These are phyloP conservation scores for Debaryomyces coudertii DNA, from an alignment of 1,139 yeast species.

Conservation along the genomic window DNA sequence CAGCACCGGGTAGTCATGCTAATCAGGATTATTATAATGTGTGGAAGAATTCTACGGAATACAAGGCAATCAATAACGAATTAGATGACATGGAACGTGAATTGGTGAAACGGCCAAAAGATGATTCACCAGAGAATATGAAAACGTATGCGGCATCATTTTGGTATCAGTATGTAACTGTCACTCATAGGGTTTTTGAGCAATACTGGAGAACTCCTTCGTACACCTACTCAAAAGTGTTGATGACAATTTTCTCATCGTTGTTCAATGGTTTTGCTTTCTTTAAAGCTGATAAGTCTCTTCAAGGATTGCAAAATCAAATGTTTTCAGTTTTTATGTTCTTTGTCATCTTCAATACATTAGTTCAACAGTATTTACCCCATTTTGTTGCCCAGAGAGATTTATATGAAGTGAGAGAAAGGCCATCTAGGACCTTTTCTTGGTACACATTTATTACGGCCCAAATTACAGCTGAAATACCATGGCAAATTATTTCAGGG, in stretches of 20 bases:
- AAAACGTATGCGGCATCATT: slow-evolving; percentile 31
- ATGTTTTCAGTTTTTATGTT: slow-evolving; percentile 62
- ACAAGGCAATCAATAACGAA: slow-evolving; percentile 24
- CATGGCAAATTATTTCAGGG: slow-evolving; percentile 71
- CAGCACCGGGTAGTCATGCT: slow-evolving; percentile 77
- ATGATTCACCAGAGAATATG: slow-evolving; percentile 25
- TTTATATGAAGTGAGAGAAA: slow-evolving; percentile 40
- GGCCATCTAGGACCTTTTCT: slow-evolving; percentile 35
- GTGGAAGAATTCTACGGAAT: slow-evolving; percentile 37
- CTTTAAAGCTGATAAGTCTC: slow-evolving; percentile 31
- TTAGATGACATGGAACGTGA: slow-evolving; percentile 33
- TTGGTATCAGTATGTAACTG: slow-evolving; percentile 29
- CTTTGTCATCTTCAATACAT: slow-evolving; percentile 45
- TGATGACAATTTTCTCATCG: slow-evolving; percentile 42
- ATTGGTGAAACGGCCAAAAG: slow-evolving; percentile 30
- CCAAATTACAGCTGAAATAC: slow-evolving; percentile 73
- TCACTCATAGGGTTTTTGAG: slow-evolving; percentile 30
- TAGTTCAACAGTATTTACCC: slow-evolving; percentile 56
- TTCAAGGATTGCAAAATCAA: slow-evolving; percentile 51
- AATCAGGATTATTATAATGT: slow-evolving; percentile 42
- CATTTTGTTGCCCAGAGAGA: slow-evolving; percentile 37
- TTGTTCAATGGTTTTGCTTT: slow-evolving; percentile 51
- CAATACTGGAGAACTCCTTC: slow-evolving; percentile 50
- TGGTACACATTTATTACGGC: slow-evolving; percentile 49
- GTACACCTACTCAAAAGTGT: slow-evolving; percentile 44